Base-by-base conservation (phyloP, 129 eudicot genomes). In the Chrysanthemum lavandulifolium region DNA sequence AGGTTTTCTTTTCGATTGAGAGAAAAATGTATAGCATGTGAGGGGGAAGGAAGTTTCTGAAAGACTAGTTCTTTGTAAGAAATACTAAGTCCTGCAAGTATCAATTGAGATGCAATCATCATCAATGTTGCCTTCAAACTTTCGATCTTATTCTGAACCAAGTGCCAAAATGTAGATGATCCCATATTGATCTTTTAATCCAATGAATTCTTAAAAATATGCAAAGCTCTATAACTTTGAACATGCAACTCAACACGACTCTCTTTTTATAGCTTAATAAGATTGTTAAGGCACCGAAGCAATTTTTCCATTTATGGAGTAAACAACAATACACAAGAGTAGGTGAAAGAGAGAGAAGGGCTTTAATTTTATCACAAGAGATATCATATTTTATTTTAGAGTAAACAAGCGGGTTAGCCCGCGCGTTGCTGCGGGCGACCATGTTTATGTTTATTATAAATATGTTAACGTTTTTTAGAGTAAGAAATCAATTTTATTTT, bases 21-120 rank as follows among this genome's bases (percentile, higher is more conserved):
- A n/a, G n/a, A n/a, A n/a, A n/a, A n/a, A n/a, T n/a, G n/a, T n/a
- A n/a, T n/a, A n/a, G n/a, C n/a, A n/a, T n/a, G n/a, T n/a, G n/a
- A n/a, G n/a, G n/a, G n/a, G n/a, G n/a, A n/a, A n/a, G n/a, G n/a
- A n/a, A n/a, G n/a, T n/a, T n/a, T n/a, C n/a, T n/a, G n/a, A n/a
- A n/a, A n/a, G n/a, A n/a, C n/a, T n/a, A n/a, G n/a, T n/a, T n/a
- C 6, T 62, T 83, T 83, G 71, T 72, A 83, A 2, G 78, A 72
- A n/a, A 83, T 16, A 61, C 53, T 80, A 18, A 61, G 60, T 49
- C 53, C 82, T 1, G 76, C 82, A 3, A 52, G 12, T 10, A 55
- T 55, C 62, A 57, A 19, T 4, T 57, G 13, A 57, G 6, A 6
- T 56, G 2, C 33, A 21, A 18, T 58, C 6, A 58, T 21, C 33